These are phyloP conservation scores for Periconia sp. DNA, from an alignment of 2,329 filamentous ascomycete genomes.

Conservation along the genomic window DNA sequence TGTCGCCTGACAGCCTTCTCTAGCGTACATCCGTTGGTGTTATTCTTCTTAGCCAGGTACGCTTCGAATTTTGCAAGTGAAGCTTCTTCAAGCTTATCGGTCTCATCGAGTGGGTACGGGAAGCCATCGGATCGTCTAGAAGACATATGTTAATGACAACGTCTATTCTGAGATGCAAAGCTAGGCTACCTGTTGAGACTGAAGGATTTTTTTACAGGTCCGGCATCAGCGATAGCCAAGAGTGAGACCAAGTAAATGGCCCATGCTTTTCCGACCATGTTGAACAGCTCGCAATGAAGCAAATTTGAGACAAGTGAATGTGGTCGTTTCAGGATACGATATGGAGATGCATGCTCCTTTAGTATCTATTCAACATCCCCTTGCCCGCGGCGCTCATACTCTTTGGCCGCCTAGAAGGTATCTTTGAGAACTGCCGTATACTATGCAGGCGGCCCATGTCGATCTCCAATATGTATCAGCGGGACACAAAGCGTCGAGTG, in stretches of 20 bases:
- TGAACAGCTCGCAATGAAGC: not conserved
- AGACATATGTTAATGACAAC: not conserved
- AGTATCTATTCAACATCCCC: not conserved
- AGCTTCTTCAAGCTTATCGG: slow-evolving; percentile 26
- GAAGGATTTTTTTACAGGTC: slow-evolving; percentile 4
- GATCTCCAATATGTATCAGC: not conserved
- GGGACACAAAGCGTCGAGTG: not conserved
- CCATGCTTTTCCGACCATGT: not conserved
- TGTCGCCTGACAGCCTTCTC: slow-evolving; percentile 23
- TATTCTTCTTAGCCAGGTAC: slow-evolving; percentile 28
- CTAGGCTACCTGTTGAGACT: slow-evolving; percentile 12
- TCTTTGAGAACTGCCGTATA: not conserved
- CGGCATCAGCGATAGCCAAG: not conserved
- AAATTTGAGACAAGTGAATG: not conserved
- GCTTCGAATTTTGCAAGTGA: slow-evolving; percentile 24
- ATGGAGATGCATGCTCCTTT: too few species aligned
- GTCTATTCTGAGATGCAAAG: not conserved
- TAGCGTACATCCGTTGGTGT: slow-evolving; percentile 26
- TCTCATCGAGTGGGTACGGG: slow-evolving; percentile 30
- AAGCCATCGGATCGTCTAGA: slow-evolving; percentile 21
- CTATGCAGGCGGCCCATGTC: not conserved
- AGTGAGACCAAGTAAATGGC: not conserved
- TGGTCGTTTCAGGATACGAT: not conserved
- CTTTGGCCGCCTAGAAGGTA: not conserved
- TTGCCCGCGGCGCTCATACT: not conserved